phyloP scores from a whole-genome alignment of 768 basidiomycete species.

The Paxillus rubicundulus region DNA sequence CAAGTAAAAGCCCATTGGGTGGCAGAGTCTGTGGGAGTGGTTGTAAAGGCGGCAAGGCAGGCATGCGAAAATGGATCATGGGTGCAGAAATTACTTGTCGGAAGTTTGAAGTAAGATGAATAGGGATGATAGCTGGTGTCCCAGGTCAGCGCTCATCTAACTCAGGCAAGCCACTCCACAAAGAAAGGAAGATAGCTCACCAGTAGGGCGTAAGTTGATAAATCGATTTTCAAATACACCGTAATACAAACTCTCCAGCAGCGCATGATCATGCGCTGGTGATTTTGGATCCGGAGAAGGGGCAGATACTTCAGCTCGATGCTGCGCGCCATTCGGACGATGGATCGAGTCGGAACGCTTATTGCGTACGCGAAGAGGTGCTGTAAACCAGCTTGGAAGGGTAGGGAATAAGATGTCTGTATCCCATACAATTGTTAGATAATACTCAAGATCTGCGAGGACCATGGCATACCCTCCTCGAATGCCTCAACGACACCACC shows the following conservation, averaged over 20 bases:
- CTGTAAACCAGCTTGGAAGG: slow-evolving; percentile 76
- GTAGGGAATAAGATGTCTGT: slow-evolving; percentile 74
- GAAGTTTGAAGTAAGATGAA: slow-evolving; percentile 70
- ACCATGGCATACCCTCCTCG: slow-evolving; percentile 58
- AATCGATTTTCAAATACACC: slow-evolving; percentile 70
- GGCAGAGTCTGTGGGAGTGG: slow-evolving; percentile 37
- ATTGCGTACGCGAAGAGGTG: slow-evolving; percentile 56
- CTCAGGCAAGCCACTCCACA: not conserved
- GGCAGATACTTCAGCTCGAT: slow-evolving; percentile 29
- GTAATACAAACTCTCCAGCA: slow-evolving; percentile 64
- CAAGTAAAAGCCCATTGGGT: slow-evolving; percentile 20
- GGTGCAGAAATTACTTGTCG: slow-evolving; percentile 62
- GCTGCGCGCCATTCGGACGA: slow-evolving; percentile 46
- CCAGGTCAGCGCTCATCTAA: slow-evolving; percentile 7
- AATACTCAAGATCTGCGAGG: not conserved
- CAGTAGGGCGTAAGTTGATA: slow-evolving; percentile 67
- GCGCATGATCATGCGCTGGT: slow-evolving; percentile 61
- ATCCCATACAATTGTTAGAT: not conserved
- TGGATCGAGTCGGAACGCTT: slow-evolving; percentile 48
- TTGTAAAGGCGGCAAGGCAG: slow-evolving; percentile 62
- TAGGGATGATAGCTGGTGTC: slow-evolving; percentile 58
- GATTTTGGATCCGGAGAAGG: slow-evolving; percentile 34
- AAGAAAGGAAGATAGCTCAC: slow-evolving; percentile 35
- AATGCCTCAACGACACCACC: slow-evolving; percentile 70
- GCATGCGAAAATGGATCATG: slow-evolving; percentile 64